Evolutionary conservation across 139 green algal species (phyloP).

Genomic region (Chlamydomonas sp.): DNA sequence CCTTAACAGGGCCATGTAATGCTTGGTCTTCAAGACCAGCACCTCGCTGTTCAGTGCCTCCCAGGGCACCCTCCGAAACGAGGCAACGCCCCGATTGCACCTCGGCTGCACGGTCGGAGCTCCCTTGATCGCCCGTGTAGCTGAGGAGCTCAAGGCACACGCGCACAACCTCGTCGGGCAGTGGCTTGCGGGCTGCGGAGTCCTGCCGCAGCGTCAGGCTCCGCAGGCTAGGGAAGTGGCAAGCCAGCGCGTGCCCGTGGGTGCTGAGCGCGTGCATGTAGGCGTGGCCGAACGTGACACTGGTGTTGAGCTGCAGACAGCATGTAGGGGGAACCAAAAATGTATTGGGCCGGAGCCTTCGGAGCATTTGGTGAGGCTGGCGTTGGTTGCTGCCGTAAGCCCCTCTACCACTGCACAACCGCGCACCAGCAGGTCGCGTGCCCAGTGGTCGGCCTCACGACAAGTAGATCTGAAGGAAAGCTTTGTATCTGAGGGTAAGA

Average conservation of each 20-base stretch:
- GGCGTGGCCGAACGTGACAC: not conserved
- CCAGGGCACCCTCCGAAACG: too few species aligned
- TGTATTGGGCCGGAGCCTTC: too few species aligned
- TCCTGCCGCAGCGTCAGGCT: not conserved
- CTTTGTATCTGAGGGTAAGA: not conserved
- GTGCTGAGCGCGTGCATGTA: not conserved
- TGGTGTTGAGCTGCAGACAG: not conserved
- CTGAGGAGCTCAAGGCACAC: conserved; percentile 17
- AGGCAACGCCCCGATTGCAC: too few species aligned
- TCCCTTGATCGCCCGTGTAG: not conserved
- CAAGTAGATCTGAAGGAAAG: not conserved
- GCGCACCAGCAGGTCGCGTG: not conserved
- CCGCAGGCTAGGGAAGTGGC: not conserved
- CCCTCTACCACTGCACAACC: not conserved
- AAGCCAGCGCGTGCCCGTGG: not conserved
- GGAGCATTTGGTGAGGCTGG: too few species aligned
- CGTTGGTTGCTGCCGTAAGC: too few species aligned
- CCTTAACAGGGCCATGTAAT: too few species aligned
- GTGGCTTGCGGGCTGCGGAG: conserved; percentile 3
- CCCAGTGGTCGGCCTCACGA: not conserved
- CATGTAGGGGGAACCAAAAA: too few species aligned
- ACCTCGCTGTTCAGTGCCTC: too few species aligned
- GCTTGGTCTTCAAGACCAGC: too few species aligned
- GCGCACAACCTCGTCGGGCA: conserved; percentile 1
- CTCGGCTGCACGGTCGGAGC: too few species aligned